Conservation (phyloP, 306 rosid genomes). For the Acacia confusa region DNA sequence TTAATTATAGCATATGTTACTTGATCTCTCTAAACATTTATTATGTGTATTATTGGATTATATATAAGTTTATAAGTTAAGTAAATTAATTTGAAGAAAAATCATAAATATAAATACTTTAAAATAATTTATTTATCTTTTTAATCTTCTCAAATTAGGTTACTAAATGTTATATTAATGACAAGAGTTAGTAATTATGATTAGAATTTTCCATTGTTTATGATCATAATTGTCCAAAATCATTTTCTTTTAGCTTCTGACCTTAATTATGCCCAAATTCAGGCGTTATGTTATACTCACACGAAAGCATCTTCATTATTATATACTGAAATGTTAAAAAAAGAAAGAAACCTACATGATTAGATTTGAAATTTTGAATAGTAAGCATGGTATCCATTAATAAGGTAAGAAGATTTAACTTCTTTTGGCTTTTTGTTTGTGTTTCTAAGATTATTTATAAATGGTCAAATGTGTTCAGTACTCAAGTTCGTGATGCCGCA, state of each 20-base stretch:
- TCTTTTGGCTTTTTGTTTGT: neutral
- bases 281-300: neutral
- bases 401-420: neutral
- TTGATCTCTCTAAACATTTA: too few relatives aligned
- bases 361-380: neutral
- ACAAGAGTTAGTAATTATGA: neutral
- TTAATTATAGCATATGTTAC: too few relatives aligned
- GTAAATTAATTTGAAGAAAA: too few relatives aligned
- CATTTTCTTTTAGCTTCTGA: neutral
- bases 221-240: neutral
- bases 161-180: too few relatives aligned
- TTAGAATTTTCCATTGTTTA: neutral
- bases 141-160: too few relatives aligned
- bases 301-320: neutral
- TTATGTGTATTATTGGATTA: too few relatives aligned
- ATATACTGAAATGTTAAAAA: neutral
- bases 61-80: too few relatives aligned
- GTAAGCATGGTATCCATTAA: neutral
- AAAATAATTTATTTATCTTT: too few relatives aligned
- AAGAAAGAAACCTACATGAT: neutral
- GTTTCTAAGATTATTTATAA: neutral
- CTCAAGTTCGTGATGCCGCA: neutral
- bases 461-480: constrained; percentile 11
- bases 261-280: constrained; percentile 6
- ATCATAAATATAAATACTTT: too few relatives aligned